Conservation (phyloP, 805 yeast species). For the Hanseniaspora meyeri region DNA sequence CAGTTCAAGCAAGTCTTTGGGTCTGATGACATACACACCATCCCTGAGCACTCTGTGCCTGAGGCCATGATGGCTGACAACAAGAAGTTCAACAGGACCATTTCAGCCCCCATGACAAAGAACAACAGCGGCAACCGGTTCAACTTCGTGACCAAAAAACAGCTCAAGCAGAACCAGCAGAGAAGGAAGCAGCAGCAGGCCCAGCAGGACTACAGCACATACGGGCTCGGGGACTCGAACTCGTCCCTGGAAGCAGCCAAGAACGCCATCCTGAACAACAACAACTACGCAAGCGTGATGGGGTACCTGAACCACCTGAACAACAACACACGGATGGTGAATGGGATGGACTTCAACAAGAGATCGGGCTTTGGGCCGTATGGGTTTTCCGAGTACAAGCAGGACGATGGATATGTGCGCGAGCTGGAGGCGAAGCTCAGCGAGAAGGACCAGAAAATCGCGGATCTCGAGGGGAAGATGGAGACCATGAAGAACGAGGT, state of each 20-base stretch:
- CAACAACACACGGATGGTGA: background rate
- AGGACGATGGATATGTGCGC: background rate
- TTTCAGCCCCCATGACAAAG: background rate
- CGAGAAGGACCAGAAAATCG: conserved; percentile 7
- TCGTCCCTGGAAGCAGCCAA: background rate
- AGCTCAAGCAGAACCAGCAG: background rate
- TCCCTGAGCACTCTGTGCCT: conserved; percentile 1
- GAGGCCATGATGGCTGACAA: background rate
- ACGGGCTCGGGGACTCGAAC: background rate
- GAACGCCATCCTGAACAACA: conserved; percentile 8
- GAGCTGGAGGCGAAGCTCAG: background rate
- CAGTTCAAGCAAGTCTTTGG: background rate
- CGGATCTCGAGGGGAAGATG: background rate
- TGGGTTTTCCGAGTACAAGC: background rate
- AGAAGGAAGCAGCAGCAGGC: background rate
- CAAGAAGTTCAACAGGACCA: background rate
- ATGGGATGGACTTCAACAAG: background rate
- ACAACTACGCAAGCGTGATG: conserved; percentile 8
- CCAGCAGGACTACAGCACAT: background rate
- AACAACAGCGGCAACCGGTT: background rate
- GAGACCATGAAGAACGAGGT: conserved; percentile 8
- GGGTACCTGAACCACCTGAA: conserved; percentile 9
- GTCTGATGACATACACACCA: background rate
- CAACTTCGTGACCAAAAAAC: conserved; percentile 10
- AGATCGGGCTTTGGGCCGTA: background rate